These are phyloP conservation scores for Rhexocercosporidium sp. DNA, from an alignment of 2,329 filamentous ascomycete species.

Conservation along the genomic window DNA sequence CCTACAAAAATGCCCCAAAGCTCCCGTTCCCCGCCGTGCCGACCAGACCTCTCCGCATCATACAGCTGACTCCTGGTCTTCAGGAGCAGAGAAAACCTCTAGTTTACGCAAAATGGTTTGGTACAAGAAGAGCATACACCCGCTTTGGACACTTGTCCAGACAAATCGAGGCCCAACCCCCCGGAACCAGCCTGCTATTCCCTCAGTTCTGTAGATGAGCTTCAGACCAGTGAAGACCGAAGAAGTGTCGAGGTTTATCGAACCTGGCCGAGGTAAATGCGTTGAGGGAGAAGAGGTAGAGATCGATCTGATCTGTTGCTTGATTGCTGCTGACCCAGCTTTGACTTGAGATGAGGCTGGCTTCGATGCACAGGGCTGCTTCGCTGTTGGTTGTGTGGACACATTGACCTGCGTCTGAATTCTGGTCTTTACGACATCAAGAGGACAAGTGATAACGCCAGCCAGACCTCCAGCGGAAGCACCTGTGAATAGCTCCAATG, in stretches of 20 bases:
- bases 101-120: slow-evolving; percentile 84
- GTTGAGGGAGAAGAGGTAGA: slow-evolving; percentile 91
- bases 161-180: slow-evolving; percentile 91
- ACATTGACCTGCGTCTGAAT: slow-evolving; percentile 87
- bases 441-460: slow-evolving; percentile 90
- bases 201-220: slow-evolving; percentile 90
- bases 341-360: slow-evolving; percentile 29
- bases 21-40: neutral
- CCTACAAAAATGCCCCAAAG: slow-evolving; percentile 26
- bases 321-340: slow-evolving; percentile 38
- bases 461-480: slow-evolving; percentile 90
- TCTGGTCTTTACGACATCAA: slow-evolving; percentile 96
- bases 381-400: slow-evolving; percentile 38
- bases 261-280: slow-evolving; percentile 77
- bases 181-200: slow-evolving; percentile 87
- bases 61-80: slow-evolving; percentile 32
- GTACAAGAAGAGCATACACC: slow-evolving; percentile 95
- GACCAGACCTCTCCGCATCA: slow-evolving; percentile 22
- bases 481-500: slow-evolving; percentile 86
- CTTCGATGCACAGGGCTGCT: slow-evolving; percentile 31
- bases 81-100: slow-evolving; percentile 51
- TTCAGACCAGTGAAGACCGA: slow-evolving; percentile 84
- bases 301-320: slow-evolving; percentile 70
- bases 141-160: slow-evolving; percentile 97
- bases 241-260: slow-evolving; percentile 83